Percentiles rank a stretch among this genome's conserved stretches.
Conservation (phyloP, 2,329 filamentous ascomycete genomes). For the Paecilomyces sp. region DNA sequence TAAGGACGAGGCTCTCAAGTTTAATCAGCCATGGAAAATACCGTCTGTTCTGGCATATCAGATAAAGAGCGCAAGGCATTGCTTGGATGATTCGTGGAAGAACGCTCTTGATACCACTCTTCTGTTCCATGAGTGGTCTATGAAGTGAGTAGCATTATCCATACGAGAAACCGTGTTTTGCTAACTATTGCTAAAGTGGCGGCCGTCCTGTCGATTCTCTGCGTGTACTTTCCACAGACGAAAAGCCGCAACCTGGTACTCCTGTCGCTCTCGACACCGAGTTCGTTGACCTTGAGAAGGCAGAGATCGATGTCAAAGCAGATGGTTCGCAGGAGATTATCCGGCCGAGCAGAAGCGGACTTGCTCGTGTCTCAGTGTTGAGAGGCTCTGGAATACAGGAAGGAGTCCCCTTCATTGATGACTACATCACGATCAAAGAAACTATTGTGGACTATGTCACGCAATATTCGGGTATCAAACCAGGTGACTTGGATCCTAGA, state of each 20-base stretch:
- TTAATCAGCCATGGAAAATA: conserved; percentile 86
- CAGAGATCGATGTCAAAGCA: conserved; percentile 93
- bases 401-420: conserved; percentile 86
- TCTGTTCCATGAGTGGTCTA: conserved; percentile 66
- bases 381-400: conserved; percentile 70
- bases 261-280: conserved; percentile 91
- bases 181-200: conserved; percentile 16
- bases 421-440: conserved; percentile 89
- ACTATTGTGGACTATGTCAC: conserved; percentile 94
- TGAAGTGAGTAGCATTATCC: conserved; percentile 31
- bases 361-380: conserved; percentile 88
- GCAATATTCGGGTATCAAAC: conserved; percentile 83
- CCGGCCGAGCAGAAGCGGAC: conserved; percentile 78
- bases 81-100: conserved; percentile 82
- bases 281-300: conserved; percentile 86
- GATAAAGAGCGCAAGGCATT: conserved; percentile 70
- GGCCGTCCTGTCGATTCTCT: conserved; percentile 32
- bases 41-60: conserved; percentile 86
- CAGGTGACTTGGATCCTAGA: conserved; percentile 73
- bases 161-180: neutral
- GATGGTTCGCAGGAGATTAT: conserved; percentile 90
- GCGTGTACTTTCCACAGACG: conserved; percentile 39
- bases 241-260: conserved; percentile 63
- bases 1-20: conserved; percentile 76
- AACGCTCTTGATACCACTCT: conserved; percentile 74